phyloP scores from a whole-genome alignment of 139 green algal species.

The Yamagishiella unicocca region DNA sequence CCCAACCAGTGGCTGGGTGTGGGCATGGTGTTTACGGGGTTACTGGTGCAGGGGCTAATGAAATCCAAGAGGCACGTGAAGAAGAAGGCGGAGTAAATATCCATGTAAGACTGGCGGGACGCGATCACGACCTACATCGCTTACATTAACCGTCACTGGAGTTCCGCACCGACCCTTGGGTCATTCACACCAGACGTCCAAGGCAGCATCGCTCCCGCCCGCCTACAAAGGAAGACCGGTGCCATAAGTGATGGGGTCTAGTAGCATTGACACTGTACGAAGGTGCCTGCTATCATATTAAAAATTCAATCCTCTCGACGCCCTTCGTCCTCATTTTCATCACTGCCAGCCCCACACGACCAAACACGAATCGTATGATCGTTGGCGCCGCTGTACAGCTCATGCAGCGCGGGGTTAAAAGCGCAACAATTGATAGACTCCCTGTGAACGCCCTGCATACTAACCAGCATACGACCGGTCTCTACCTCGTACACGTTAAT shows the following conservation, averaged over 20 bases:
- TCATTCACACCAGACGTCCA: no score
- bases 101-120: no score
- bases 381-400: constrained; percentile 82
- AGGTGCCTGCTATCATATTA: no score
- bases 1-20: constrained; percentile 93
- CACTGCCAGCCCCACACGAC: neutral
- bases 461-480: constrained; percentile 58
- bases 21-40: constrained; percentile 90
- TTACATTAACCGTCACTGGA: no score
- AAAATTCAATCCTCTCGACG: no score
- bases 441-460: constrained; percentile 69
- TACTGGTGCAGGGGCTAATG: constrained; percentile 77
- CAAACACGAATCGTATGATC: constrained; percentile 68
- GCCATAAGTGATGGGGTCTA: no score
- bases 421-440: constrained; percentile 67
- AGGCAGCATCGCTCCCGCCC: no score
- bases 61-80: constrained; percentile 73
- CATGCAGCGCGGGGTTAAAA: constrained; percentile 59
- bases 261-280: no score
- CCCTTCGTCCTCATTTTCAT: neutral
- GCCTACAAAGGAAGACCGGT: no score
- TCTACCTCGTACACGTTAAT: constrained; percentile 73
- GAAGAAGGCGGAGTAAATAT: constrained; percentile 30
- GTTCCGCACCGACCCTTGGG: no score
- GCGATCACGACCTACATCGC: no score